Base-by-base conservation (phyloP, 2,329 filamentous ascomycete genomes). In the Hymenoscyphus salicellus region DNA sequence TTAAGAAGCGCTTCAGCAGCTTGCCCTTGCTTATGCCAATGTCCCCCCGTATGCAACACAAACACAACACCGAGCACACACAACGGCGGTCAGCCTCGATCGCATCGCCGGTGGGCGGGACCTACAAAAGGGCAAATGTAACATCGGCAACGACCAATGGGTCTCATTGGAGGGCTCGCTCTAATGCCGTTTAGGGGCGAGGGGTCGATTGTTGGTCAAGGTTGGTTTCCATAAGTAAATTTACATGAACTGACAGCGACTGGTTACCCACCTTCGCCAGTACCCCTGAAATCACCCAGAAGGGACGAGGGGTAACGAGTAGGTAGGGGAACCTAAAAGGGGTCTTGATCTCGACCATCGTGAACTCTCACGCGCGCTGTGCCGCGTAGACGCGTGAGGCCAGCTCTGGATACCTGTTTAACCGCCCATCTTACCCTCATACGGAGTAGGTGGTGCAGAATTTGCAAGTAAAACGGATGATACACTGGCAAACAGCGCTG, bases 321-420 rank as follows among this genome's bases (percentile, higher is more conserved):
- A 26, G 23, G 41, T n/a, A n/a, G 41, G 41, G 46, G 46, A 8
- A 20, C 20, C 20, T 52, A 52, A 52, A 52, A 3, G 46, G 46
- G 46, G 23, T 23, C 20, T 52, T 52, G 20, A 52, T 11, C 14
- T 52, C 46, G 20, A 52, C 20, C 23, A 52, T 52, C 46, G 46
- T 52, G 46, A 52, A 52, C 46, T 52, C 46, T 52, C 46, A 52
- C 33, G 57, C 57, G 57, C 57, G 32, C 57, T 58, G 57, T 58
- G 57, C 57, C 57, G 58, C 58, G 20, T 17, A 49, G 23, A 43
- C 46, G 60, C 60, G 28, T 36, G n/a, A n/a, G 57, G 36, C 20
- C n/a, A 33, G 32, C 33, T 46, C n/a, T n/a, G 16, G 28, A 56
- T 33, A 56, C 55, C 30, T 20, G 23, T 26, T 41, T n/a, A 59